Percentiles rank a stretch among this genome's conserved stretches.
Evolutionary conservation across 441 rosid genomes (phyloP).

Genomic region (Eutrema salsugineum): DNA sequence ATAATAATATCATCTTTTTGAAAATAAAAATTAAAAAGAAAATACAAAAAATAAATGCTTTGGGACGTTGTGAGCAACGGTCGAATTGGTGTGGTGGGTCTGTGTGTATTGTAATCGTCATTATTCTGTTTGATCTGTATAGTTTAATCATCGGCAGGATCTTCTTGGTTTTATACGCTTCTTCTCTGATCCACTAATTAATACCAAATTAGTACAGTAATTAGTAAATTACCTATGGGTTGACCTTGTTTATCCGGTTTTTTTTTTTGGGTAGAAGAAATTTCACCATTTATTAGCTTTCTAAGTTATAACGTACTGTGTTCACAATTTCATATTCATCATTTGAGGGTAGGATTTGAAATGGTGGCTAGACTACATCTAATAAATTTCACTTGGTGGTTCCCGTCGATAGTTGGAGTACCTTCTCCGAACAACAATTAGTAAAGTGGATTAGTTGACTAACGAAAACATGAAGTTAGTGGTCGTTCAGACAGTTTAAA

Average conservation of each 20-base stretch:
- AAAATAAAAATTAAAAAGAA: neutral
- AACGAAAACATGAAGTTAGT: neutral
- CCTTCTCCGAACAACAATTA: neutral
- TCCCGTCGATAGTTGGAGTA: neutral
- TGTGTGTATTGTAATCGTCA: neutral
- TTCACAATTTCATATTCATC: too few species aligned
- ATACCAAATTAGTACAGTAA: neutral
- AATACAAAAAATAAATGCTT: neutral
- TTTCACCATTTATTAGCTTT: neutral
- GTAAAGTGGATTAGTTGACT: neutral
- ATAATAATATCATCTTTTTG: neutral
- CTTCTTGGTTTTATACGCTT: conserved; percentile 12
- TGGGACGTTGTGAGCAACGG: conserved; percentile 30
- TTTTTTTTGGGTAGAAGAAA: neutral
- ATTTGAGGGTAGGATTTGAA: too few species aligned
- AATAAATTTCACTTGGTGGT: too few species aligned
- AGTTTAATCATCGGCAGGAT: neutral
- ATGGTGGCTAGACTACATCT: too few species aligned
- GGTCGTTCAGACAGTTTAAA: neutral
- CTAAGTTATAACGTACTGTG: too few species aligned
- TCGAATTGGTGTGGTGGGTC: conserved; percentile 29
- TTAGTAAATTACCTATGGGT: neutral
- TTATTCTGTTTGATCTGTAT: neutral
- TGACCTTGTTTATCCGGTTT: neutral
- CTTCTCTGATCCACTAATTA: neutral